Evolutionary conservation across 148 eudicot genomes (phyloP), one percentile per base, ranked within the genome.

Genomic region (Pharnaceum exiguum): DNA sequence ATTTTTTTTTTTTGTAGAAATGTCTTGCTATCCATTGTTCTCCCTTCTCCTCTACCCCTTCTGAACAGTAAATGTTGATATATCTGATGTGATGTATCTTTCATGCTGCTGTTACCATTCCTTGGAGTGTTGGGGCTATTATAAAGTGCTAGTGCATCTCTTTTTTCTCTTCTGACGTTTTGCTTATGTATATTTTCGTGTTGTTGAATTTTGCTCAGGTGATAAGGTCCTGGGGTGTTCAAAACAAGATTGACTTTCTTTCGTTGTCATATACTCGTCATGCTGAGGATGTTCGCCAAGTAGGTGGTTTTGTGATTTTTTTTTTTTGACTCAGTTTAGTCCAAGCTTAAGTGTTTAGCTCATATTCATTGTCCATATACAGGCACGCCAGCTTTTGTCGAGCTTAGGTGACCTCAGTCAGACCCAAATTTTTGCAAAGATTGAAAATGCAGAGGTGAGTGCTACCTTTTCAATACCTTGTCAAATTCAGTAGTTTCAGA

Each of bases 281-380:
- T 55, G 98, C 96, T 31, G 88, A 91, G 70, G 98, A 91, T 79
- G 95, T 91, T 67, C 98, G 96, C 48, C 82, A 87, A 69, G 98
- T 91, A 78, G 55, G 76, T 57, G 61, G 17, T 42, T 55, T 55
- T 26, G 53, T 17, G 29, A 42, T 7, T 1, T 31, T 40, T 24
- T 55, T 42, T 19, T 45, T 57, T 44, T 37, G 2, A 26, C 5
- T 26, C 51, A 19, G 18, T 32, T 2, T 13, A 7, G 26, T 58
- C 7, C 37, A 26, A n/a, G 17, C 22, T 18, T 7, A 15, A 2
- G 17, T 32, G 15, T 48, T 7, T 46, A 28, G 29, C 13, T 21
- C 26, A 5, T 30, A 28, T 27, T 22, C 23, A 33, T 55, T 45
- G 59, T 26, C 23, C 25, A 7, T 37, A 26, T 75, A 17, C 62